Evolutionary conservation across 352 stramenopile genomes (phyloP).

Genomic region (Pythium pyrilobum): DNA sequence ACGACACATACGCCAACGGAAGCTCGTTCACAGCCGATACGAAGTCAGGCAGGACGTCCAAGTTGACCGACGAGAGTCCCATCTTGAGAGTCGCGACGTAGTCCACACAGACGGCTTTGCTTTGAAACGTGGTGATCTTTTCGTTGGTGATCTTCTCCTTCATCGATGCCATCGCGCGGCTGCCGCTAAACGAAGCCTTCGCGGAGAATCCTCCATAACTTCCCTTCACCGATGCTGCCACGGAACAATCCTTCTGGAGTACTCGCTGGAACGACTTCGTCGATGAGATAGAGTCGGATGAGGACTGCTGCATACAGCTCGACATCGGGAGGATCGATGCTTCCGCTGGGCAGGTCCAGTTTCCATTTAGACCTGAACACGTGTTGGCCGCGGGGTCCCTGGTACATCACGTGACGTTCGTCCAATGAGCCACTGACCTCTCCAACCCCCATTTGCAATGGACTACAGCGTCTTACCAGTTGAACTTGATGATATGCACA

Average conservation of each 20-base stretch:
- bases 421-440: too few relatives aligned
- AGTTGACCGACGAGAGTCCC: constrained; percentile 6
- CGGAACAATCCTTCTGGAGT: constrained; percentile 20
- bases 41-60: constrained; percentile 18
- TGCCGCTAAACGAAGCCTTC: constrained; percentile 22
- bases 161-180: constrained; percentile 22
- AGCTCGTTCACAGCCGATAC: constrained; percentile 11
- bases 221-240: constrained; percentile 19
- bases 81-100: constrained; percentile 19
- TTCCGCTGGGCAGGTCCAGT: constrained; percentile 23
- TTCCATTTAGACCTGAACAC: constrained; percentile 17
- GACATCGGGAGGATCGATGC: constrained; percentile 18
- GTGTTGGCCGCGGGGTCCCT: constrained; percentile 14
- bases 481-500: constrained; percentile 24
- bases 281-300: constrained; percentile 20
- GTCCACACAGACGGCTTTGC: constrained; percentile 21
- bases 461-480: too few relatives aligned
- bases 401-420: not conserved
- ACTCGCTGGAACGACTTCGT: constrained; percentile 26
- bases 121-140: constrained; percentile 16
- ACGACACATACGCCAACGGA: constrained; percentile 8
- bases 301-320: constrained; percentile 28
- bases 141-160: constrained; percentile 22
- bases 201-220: constrained; percentile 22
- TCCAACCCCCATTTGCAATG: too few relatives aligned